Percentiles rank a stretch among this genome's conserved stretches.
Evolutionary conservation across 495 filamentous ascomycete species (phyloP).

Genomic region (Xylaria longipes): DNA sequence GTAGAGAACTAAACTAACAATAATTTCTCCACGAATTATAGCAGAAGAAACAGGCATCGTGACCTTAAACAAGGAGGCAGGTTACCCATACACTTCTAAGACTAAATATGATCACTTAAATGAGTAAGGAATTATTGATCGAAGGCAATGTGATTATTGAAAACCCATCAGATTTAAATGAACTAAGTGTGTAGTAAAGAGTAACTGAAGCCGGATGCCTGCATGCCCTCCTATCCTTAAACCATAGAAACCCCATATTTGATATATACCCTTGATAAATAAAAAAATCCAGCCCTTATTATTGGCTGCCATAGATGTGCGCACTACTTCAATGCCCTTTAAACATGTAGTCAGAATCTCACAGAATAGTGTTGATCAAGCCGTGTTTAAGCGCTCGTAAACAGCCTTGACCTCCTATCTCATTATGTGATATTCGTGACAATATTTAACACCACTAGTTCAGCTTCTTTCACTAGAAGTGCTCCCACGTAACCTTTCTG

Average conservation of each 20-base stretch:
- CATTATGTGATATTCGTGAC: no score
- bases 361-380: not conserved
- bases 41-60: not conserved
- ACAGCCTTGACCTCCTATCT: not conserved
- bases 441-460: no score
- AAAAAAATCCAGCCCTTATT: not conserved
- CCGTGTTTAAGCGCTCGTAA: not conserved
- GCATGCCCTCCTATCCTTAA: not conserved
- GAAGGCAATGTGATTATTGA: not conserved
- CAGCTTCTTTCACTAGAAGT: no score
- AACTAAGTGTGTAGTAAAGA: not conserved
- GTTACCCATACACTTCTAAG: not conserved
- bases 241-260: no score
- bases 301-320: not conserved
- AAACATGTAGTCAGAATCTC: not conserved
- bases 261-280: not conserved
- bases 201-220: not conserved
- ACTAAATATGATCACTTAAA: not conserved
- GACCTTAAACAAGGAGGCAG: not conserved
- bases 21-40: not conserved
- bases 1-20: not conserved
- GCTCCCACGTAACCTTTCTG: no score
- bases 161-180: not conserved
- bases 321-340: not conserved
- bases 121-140: not conserved